These are phyloP conservation scores for Penstemon newberryi DNA, from an alignment of 257 asterid species.

Conservation along the genomic window DNA sequence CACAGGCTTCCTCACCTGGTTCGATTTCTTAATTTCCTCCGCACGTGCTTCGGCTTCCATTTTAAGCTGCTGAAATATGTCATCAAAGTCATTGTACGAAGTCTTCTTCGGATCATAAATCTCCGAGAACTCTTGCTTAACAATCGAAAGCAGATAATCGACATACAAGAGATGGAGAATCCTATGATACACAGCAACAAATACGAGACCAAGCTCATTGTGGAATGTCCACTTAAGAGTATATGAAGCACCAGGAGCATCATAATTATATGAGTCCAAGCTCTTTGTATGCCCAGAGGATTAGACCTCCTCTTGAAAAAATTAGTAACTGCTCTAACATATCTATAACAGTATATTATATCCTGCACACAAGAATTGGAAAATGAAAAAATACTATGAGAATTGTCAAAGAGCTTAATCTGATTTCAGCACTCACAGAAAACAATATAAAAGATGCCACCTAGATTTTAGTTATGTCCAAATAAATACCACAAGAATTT, in stretches of 20 bases:
- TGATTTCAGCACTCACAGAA: slow-evolving; percentile 7
- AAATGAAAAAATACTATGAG: slow-evolving; percentile 3
- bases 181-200: slow-evolving; percentile 62
- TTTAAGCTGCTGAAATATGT: slow-evolving; percentile 80
- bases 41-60: slow-evolving; percentile 92
- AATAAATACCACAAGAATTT: background rate
- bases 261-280: slow-evolving; percentile 86
- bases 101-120: slow-evolving; percentile 76
- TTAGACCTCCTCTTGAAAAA: slow-evolving; percentile 91
- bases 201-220: slow-evolving; percentile 92
- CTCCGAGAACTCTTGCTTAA: slow-evolving; percentile 79
- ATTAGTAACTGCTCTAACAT: slow-evolving; percentile 93
- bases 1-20: slow-evolving; percentile 62
- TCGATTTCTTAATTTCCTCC: slow-evolving; percentile 79
- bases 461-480: background rate
- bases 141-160: slow-evolving; percentile 87
- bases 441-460: slow-evolving; percentile 1
- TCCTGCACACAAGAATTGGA: slow-evolving; percentile 37
- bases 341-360: slow-evolving; percentile 29
- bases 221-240: slow-evolving; percentile 94
- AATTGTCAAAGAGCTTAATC: background rate
- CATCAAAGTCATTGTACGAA: slow-evolving; percentile 68
- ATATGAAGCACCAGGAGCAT: slow-evolving; percentile 85
- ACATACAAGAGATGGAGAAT: slow-evolving; percentile 91
- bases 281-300: slow-evolving; percentile 97